Base-by-base conservation (phyloP, 768 basidiomycete species). In the Pisolithus sp. region DNA sequence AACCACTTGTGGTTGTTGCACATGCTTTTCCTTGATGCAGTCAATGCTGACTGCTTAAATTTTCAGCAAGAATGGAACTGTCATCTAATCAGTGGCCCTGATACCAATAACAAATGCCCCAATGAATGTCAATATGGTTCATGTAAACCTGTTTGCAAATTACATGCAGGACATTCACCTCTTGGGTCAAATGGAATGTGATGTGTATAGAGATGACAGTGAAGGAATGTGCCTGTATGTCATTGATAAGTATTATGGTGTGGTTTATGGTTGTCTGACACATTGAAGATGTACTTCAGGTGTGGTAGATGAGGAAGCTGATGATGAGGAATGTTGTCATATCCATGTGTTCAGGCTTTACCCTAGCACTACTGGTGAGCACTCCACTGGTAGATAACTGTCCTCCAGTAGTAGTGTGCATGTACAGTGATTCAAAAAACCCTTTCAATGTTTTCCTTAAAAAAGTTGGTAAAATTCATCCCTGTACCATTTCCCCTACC, bases 241-340 rank as follows among this genome's bases (percentile, higher is more conserved):
- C 2, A 57, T 61, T 5, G 43, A 54, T 4, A 49, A 55, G 17
- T 59, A 57, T 23, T 59, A 61, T 24, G 55, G 59, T 2, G 51
- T 57, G 17, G 12, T 45, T 46, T 55, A 34, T 13, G 1, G 28
- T 30, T 9, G 2, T 30, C 28, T 30, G 9, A 30, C 12, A 30
- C n/a, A 15, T n/a, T 23, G 12, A 7, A 24, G 23, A 17, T 42
- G 30, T 20, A 36, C 1, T 20, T 49, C 9, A 23, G 46, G 49
- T 18, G 52, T 44, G 1, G 49, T 39, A 18, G 37, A 56, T 37
- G 42, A 42, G 0, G 5, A 21, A 2, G 36, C 28, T 9, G 51
- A 60, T 41, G 57, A 55, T 28, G 28, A 4, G 1, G 48, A 41
- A 9, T n/a, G n/a, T n/a, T n/a, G n/a, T n/a, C n/a, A n/a, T n/a